Evolutionary conservation across 176 grass and related monocot species (phyloP), one percentile per base, ranked within the genome.

Genomic region (Tillandsia fasciculata): DNA sequence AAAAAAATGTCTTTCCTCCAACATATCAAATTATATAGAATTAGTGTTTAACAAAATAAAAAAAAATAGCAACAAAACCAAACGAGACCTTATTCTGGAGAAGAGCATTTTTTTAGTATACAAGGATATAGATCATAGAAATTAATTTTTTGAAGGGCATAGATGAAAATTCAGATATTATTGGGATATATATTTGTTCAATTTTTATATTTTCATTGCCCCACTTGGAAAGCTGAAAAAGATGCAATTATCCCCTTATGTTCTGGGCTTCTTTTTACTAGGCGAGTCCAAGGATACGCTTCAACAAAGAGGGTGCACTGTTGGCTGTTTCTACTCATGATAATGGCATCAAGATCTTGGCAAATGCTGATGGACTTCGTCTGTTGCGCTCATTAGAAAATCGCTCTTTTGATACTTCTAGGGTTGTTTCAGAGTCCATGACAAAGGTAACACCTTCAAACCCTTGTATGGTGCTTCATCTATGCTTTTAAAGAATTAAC

Each of bases 401-500:
- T 47, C 71, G 64, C 28, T 63, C 17, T 18, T 68, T 9, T 3
- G 74, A 92, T 77, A 75, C 85, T 84, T 84, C 92, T 69, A 87
- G 92, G 42, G 74, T 26, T 86, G 88, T 77, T 70, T 75, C 92
- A 64, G 94, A 97, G 68, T 74, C 73, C 79, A 71, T 87, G 20
- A 83, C 94, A 49, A 97, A 97, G 94, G 94, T 90, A 90, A 33
- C 63, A 42, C 56, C 15, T 61, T n/a, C 22, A 18, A 61, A 9
- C 56, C 22, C 17, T 61, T 8, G 22, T 18, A 61, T 61, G 17
- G 9, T 61, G 17, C 22, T 6, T 22, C 17, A 61, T 8, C 56
- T 61, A 14, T 61, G 56, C 15, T 61, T 7, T 61, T 7, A 61
- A 20, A 61, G 22, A 18, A 61, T 18, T 61, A 61, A 61, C 14